phyloP scores from a whole-genome alignment of 2,329 filamentous ascomycete species.

The Penicillium corylophilum region DNA sequence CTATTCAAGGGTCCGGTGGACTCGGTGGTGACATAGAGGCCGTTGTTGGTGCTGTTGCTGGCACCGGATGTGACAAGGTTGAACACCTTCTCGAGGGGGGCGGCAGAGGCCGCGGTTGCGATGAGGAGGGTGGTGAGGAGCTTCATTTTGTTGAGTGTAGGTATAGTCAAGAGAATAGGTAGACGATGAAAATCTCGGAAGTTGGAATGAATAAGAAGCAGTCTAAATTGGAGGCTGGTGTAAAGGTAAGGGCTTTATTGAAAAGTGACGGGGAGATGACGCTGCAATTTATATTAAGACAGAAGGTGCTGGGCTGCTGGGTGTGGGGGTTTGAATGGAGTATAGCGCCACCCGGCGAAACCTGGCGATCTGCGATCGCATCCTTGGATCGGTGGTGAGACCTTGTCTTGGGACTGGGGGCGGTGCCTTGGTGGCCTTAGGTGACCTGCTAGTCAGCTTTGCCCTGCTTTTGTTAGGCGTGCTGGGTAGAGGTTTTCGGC shows the following conservation, averaged over 20 bases:
- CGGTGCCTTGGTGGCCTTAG: background rate
- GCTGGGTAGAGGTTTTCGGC: background rate
- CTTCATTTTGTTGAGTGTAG: constrained; percentile 24
- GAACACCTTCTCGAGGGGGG: constrained; percentile 20
- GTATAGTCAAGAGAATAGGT: no score
- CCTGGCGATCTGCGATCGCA: background rate
- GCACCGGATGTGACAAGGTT: constrained; percentile 19
- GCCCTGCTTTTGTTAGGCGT: background rate
- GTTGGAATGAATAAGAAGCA: background rate
- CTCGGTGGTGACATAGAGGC: constrained; percentile 13
- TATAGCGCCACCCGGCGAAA: background rate
- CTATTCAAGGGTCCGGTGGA: constrained; percentile 17
- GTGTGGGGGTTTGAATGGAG: background rate
- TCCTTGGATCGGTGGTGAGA: background rate
- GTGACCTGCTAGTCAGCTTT: background rate
- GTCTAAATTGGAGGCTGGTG: background rate
- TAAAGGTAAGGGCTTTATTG: background rate
- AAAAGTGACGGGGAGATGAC: background rate
- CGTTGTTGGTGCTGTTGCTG: constrained; percentile 17
- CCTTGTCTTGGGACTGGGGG: background rate
- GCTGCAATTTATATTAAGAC: background rate
- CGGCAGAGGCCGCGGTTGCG: constrained; percentile 27
- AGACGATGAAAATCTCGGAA: no score
- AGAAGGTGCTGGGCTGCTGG: background rate
- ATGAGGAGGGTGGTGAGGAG: constrained; percentile 25